Conservation (phyloP, 352 stramenopile genomes). For the Pythium chondricola region DNA sequence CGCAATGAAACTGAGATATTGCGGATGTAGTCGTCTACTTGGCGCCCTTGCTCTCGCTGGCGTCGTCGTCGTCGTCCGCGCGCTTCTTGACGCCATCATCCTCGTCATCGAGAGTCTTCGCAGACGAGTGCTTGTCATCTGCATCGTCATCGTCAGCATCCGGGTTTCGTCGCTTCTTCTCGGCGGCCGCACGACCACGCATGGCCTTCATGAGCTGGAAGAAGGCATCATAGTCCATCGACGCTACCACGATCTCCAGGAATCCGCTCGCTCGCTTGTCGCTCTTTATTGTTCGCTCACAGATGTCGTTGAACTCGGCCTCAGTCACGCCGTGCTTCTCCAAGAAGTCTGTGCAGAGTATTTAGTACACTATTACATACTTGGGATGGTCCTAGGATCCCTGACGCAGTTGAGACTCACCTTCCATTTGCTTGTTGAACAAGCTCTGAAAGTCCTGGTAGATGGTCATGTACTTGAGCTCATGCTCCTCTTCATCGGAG, state of each 20-base stretch:
- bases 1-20: too few species aligned
- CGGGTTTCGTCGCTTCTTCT: slow-evolving; percentile 19
- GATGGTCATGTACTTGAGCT: slow-evolving; percentile 68
- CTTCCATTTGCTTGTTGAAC: slow-evolving; percentile 69
- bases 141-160: slow-evolving; percentile 7
- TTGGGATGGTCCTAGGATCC: neutral
- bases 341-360: slow-evolving; percentile 35
- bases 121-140: neutral
- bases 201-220: slow-evolving; percentile 70
- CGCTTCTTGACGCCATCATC: slow-evolving; percentile 9
- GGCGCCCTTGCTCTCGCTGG: slow-evolving; percentile 11
- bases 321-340: slow-evolving; percentile 39
- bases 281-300: slow-evolving; percentile 39
- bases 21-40: too few species aligned
- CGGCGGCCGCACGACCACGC: slow-evolving; percentile 39
- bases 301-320: slow-evolving; percentile 51
- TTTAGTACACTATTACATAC: neutral
- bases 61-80: slow-evolving; percentile 9
- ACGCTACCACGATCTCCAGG: slow-evolving; percentile 68
- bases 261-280: slow-evolving; percentile 63
- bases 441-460: slow-evolving; percentile 66
- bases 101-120: neutral
- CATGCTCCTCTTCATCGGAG: slow-evolving; percentile 57
- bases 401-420: slow-evolving; percentile 11
- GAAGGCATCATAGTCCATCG: slow-evolving; percentile 76